A percentile compares a stretch with the other conserved stretches of the same genome.
Conservation (phyloP, 257 asterid species). For the Ophiorrhiza pumila region DNA sequence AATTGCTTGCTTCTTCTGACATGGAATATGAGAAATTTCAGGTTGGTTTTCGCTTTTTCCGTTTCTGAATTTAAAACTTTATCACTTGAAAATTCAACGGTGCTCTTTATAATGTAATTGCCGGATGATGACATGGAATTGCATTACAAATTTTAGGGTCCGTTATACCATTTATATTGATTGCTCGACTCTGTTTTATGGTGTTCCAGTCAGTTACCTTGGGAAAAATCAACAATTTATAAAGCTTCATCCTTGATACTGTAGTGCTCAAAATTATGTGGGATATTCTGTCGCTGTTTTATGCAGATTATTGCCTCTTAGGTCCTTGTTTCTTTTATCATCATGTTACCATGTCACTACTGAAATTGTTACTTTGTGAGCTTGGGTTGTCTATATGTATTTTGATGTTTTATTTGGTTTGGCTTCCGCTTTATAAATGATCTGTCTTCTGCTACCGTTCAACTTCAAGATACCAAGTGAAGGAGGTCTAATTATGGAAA, state of each 20-base stretch:
- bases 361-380: not conserved
- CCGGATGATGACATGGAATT: not conserved
- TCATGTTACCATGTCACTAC: not conserved
- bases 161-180: not conserved
- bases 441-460: constrained; percentile 1
- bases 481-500: constrained; percentile 47
- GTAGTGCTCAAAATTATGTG: not conserved
- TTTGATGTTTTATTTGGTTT: not conserved
- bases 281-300: not conserved
- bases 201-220: not conserved
- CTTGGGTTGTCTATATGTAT: not conserved
- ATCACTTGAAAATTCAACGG: not conserved
- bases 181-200: not conserved
- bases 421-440: not conserved
- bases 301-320: not conserved
- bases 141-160: not conserved
- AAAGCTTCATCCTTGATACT: not conserved
- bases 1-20: not conserved
- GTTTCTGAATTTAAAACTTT: not conserved
- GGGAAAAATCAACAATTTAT: not conserved
- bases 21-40: constrained; percentile 9
- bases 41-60: not conserved
- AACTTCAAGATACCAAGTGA: constrained; percentile 55
- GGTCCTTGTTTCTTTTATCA: not conserved
- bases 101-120: not conserved